Evolutionary conservation across 2,329 filamentous ascomycete species (phyloP), one percentile per base, ranked within the genome.

Genomic region (Calonectria leucothoes): DNA sequence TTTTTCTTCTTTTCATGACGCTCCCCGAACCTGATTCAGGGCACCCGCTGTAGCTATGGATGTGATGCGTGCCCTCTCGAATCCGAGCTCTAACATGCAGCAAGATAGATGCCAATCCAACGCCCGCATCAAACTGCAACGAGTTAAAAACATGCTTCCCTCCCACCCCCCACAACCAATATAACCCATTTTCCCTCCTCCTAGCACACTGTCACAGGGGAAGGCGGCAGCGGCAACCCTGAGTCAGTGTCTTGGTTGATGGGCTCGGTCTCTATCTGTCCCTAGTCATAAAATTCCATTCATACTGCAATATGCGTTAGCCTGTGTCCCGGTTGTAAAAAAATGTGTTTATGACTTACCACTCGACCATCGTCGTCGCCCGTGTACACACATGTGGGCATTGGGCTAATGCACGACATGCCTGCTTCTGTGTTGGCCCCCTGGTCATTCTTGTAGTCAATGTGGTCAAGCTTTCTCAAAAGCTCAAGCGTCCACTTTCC

Each of bases 301-400:
- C 91, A 79, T 91, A 92, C 91, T 92, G 64, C 27, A 49, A 57
- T 11, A 2, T 31, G 12, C 11, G 70, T 80, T 37, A 80, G 76
- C 51, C 51, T 12, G n/a, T 20, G 45, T 17, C 23, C 15, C 3
- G n/a, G n/a, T n/a, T n/a, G 20, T 15, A 35, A 37, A 27, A 8
- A 7, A 45, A 14, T 4, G 6, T 2, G 1, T 12, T 2, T 3
- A 15, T 25, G 11, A 83, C 85, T 83, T 76, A 97, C 94, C 84
- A 99, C 96, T 87, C 93, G 90, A 35, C 97, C 97, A 76, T 95
- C 94, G 76, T 98, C 97, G 86, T 98, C 97, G 4, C 96, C 97
- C 0, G 96, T 98, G 84, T 98, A 98, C 12, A 98, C 92, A 74
- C 93, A 90, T 75, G 93, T 93, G 67, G 94, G 92, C 89, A 96